phyloP scores from a whole-genome alignment of 176 grass and related monocot species.

The Cenchrus purpureus region DNA sequence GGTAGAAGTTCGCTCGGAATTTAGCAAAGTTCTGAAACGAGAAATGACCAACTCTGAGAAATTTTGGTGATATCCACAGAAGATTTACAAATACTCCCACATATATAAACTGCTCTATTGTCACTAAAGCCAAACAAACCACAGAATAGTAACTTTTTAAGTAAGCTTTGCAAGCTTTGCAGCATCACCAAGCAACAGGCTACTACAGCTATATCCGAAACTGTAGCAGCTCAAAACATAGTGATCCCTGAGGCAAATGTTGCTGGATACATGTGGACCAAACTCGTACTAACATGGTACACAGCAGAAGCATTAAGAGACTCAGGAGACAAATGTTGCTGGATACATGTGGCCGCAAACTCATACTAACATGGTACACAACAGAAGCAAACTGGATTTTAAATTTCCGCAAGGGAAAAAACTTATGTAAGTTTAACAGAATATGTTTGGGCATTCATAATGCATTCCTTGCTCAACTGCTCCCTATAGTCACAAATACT shows the following conservation, averaged over 20 bases:
- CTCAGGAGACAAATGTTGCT: not conserved
- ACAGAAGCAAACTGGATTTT: not conserved
- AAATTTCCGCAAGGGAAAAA: not conserved
- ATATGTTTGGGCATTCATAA: not conserved
- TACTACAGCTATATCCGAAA: not conserved
- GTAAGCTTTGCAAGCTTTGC: not conserved
- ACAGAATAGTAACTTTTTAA: not conserved
- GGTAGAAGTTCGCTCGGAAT: not conserved
- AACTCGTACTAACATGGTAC: not conserved
- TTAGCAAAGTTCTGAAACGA: not conserved
- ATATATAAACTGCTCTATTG: not conserved
- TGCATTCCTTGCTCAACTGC: no score
- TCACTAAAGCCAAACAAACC: not conserved
- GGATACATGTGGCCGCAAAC: not conserved
- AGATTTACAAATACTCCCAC: not conserved
- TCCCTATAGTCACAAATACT: no score
- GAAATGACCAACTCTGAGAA: not conserved
- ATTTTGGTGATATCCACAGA: not conserved
- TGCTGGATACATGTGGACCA: not conserved
- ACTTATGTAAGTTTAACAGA: not conserved
- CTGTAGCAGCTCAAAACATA: not conserved
- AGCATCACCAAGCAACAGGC: not conserved
- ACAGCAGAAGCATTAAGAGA: slow-evolving; percentile 1
- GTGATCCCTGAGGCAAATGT: not conserved
- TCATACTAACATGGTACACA: not conserved